Evolutionary conservation across 1,139 yeast species (phyloP), one percentile per base, ranked within the genome.

Genomic region (Pichia sp.): DNA sequence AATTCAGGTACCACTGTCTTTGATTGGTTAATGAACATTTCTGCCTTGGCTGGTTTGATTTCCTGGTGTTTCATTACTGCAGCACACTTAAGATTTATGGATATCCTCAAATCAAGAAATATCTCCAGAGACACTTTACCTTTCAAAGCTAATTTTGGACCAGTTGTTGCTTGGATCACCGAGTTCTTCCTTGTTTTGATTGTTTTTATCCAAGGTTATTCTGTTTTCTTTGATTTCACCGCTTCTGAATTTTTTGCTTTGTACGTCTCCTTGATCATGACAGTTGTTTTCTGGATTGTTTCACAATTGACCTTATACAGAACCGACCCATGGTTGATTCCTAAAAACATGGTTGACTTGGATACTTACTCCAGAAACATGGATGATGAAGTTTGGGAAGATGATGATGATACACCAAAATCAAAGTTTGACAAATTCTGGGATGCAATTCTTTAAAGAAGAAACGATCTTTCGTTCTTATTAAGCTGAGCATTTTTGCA

Each of bases 21-120:
- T 68, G 67, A 73, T 55, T 90, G 95, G 90, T 75, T 90, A 52
- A 74, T 87, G 54, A 86, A 85, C 64, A 80, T 90, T 53, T 75
- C 87, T 34, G 85, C 87, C 28, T 82, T 83, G 40, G 80, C 88
- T 5, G 90, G 90, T 43, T 71, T 82, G 55, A 78, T 82, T 52
- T 74, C 85, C 7, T 83, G 92, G 92, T 74, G 81, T 45, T 75
- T 79, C 64, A 82, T 83, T 49, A 72, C 81, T 6, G 62, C 73
- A 44, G 71, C 85, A 38, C 90, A 82, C 60, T 67, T 83, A 44
- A 69, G 86, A 59, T 83, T 82, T 61, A 80, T 81, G 80, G 63
- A 67, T 41, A 78, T 85, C 39, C 66, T 83, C 56, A 73, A 72
- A 53, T 56, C 64, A 31, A 72, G 85, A 61, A 77, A 79, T 36